Evolutionary conservation across 495 filamentous ascomycete species (phyloP), one percentile per base, ranked within the genome.

Genomic region (Darksidea phi): DNA sequence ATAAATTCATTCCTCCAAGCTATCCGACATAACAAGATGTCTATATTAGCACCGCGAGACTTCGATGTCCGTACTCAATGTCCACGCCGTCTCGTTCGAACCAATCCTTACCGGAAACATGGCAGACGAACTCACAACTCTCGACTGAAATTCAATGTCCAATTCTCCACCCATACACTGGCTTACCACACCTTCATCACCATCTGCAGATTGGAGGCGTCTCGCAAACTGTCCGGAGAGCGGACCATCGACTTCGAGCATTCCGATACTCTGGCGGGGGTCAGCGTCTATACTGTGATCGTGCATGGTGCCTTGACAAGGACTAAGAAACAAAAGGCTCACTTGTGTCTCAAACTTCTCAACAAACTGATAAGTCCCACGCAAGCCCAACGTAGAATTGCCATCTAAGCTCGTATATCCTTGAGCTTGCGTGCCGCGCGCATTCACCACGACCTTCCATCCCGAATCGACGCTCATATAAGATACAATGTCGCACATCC

Each of bases 101-200:
- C 28, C 47, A 12, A 32, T 46, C 11, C 13, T 23, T 36, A n/a
- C 11, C 23, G n/a, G 23, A 21, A 45, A 8, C 21, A 36, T 20
- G 25, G 41, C 48, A 28, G 21, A 17, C 20, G 43, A 23, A 7
- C 23, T 38, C 18, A 62, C 59, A 2, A 51, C 50, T 32, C 59
- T 36, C 6, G 59, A 38, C 51, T 62, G 59, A 43, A 54, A 62
- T 28, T 62, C 59, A 49, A 62, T 55, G n/a, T 41, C 49, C 24
- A 62, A 23, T 38, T 55, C 50, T 6, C 59, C 59, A 20, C 59
- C 59, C 42, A 7, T 34, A 24, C 59, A 62, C 10, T 48, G 51
- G 13, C 50, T 41, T 21, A 49, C 51, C 10, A 62, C 23, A 24
- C 59, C 59, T 34, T 62, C 11, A 48, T 54, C 51, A 12, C 51